Conservation (phyloP, 1,139 yeast genomes). For the Scheffersomyces lignicola region DNA sequence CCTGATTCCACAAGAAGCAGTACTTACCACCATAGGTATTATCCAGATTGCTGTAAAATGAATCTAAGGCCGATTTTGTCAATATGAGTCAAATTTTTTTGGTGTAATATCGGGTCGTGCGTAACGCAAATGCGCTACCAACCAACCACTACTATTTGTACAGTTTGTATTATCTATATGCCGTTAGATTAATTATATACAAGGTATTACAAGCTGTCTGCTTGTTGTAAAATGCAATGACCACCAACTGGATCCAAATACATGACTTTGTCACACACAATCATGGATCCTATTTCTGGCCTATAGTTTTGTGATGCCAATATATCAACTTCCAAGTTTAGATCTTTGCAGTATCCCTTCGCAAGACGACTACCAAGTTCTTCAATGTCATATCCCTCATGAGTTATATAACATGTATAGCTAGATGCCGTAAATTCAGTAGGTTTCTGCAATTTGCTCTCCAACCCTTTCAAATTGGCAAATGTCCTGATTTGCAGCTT, state of each 20-base stretch:
- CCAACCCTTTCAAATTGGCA: constrained; percentile 22
- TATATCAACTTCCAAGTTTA: constrained; percentile 49
- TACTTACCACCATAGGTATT: too few relatives aligned
- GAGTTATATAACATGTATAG: constrained; percentile 30
- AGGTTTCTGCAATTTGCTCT: constrained; percentile 4
- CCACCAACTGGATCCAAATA: constrained; percentile 37
- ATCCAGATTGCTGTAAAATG: too few relatives aligned
- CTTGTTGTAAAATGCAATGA: constrained; percentile 28
- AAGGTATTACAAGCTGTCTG: constrained; percentile 6
- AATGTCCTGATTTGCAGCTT: constrained; percentile 20
- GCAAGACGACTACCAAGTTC: constrained; percentile 14
- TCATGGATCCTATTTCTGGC: constrained; percentile 41
- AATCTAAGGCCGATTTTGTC: too few relatives aligned
- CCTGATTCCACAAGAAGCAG: too few relatives aligned
- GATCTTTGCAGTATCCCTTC: constrained; percentile 44
- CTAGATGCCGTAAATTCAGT: constrained; percentile 5
- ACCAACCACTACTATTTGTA: too few relatives aligned
- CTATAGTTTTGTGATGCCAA: constrained; percentile 17
- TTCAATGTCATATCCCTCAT: constrained; percentile 17
- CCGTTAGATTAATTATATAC: constrained; percentile 1
- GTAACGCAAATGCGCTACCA: too few relatives aligned
- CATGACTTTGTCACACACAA: constrained; percentile 41
- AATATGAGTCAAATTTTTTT: too few relatives aligned
- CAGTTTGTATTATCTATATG: too few relatives aligned
- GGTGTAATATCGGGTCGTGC: too few relatives aligned